phyloP scores from a whole-genome alignment of 345 rosid species.

The Sisymbrium irio region DNA sequence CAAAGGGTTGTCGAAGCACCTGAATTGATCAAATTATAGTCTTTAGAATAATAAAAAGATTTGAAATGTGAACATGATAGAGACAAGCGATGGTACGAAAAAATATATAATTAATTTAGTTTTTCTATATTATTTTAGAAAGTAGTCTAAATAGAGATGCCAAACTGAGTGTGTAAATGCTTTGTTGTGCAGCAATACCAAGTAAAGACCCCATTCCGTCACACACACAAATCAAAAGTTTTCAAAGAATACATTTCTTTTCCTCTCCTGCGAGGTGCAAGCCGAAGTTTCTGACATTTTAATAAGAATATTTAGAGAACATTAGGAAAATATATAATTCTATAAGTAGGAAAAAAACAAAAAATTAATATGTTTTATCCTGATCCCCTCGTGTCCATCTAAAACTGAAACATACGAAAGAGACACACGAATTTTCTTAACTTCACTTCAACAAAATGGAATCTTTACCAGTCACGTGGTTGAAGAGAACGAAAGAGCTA shows the following conservation, averaged over 20 bases:
- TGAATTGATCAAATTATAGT: constrained; percentile 16
- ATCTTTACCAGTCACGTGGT: constrained; percentile 21
- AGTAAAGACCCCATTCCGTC: constrained; percentile 35
- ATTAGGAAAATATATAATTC: not conserved
- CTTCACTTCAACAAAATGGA: not conserved
- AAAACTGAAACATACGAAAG: not conserved
- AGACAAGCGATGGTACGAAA: constrained; percentile 7
- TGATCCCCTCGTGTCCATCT: constrained; percentile 16
- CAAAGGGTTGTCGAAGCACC: constrained; percentile 30
- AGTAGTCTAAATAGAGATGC: constrained; percentile 17
- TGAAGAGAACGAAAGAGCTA: not conserved
- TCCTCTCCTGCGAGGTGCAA: constrained; percentile 11
- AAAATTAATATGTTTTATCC: constrained; percentile 2
- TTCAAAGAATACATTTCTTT: not conserved
- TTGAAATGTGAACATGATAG: constrained; percentile 29
- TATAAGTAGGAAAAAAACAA: not conserved
- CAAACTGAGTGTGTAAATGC: constrained; percentile 32
- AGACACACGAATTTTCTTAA: constrained; percentile 7
- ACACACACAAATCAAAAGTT: constrained; percentile 26
- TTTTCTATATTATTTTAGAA: not conserved
- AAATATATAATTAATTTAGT: not conserved
- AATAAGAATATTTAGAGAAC: not conserved
- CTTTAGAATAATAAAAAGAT: constrained; percentile 7
- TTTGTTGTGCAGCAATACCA: constrained; percentile 37
- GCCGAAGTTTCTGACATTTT: constrained; percentile 27